These are phyloP conservation scores for Verticillium isaacii DNA, from an alignment of 2,329 filamentous ascomycete species.

Conservation along the genomic window DNA sequence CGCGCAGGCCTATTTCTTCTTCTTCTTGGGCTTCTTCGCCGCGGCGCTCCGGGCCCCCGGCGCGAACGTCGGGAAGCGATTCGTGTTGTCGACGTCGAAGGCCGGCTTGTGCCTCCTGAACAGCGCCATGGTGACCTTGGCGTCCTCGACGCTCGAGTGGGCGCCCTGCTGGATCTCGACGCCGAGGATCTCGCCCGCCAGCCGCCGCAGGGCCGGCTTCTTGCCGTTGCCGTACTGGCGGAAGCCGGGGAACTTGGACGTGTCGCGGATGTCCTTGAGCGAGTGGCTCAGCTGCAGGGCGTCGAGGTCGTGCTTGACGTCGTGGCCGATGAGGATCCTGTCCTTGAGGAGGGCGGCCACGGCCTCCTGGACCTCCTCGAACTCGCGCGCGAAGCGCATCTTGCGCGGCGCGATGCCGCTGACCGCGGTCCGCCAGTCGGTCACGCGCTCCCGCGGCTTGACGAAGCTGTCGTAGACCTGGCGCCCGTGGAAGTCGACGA, in stretches of 20 bases:
- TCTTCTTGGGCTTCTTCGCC: constrained; percentile 36
- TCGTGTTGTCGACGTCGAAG: constrained; percentile 78
- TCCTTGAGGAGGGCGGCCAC: constrained; percentile 65
- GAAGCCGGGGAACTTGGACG: constrained; percentile 71
- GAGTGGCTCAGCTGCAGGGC: constrained; percentile 77
- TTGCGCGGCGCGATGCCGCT: constrained; percentile 75
- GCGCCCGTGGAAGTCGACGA: constrained; percentile 90
- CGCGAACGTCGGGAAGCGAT: constrained; percentile 48
- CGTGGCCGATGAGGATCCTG: constrained; percentile 77
- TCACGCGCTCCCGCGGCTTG: constrained; percentile 69
- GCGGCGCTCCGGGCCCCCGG: constrained; percentile 18
- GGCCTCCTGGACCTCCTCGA: constrained; percentile 72
- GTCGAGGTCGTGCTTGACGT: constrained; percentile 72
- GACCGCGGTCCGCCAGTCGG: constrained; percentile 84
- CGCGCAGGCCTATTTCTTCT: constrained; percentile 25
- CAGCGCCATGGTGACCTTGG: constrained; percentile 82
- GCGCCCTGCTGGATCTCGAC: constrained; percentile 59
- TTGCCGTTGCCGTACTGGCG: constrained; percentile 62
- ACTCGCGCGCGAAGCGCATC: constrained; percentile 64
- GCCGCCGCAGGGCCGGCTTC: constrained; percentile 60
- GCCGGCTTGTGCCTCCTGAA: constrained; percentile 78
- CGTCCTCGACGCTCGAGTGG: constrained; percentile 72
- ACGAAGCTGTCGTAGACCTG: constrained; percentile 96
- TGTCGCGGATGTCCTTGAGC: constrained; percentile 75
- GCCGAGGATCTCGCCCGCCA: constrained; percentile 53